phyloP scores from a whole-genome alignment of 139 green algal species.

The Klebsormidium nitens region DNA sequence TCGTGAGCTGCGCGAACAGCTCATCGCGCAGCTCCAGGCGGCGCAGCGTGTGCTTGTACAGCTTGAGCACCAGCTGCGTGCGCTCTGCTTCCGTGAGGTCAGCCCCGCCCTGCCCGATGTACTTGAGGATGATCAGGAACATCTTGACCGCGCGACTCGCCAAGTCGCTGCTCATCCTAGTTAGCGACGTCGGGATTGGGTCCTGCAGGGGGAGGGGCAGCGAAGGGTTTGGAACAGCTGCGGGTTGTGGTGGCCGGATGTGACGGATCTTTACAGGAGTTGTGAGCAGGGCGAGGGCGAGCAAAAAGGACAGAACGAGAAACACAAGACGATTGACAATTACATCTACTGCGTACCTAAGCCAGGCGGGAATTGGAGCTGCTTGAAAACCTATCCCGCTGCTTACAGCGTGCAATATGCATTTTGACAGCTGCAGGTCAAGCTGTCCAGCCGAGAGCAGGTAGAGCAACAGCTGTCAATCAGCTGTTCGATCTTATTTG shows the following conservation, averaged over 20 bases:
- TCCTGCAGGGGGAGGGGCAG: slow-evolving; percentile 35
- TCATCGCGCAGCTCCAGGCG: slow-evolving; percentile 87
- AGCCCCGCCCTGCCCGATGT: slow-evolving; percentile 53
- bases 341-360: background rate
- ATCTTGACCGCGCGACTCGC: slow-evolving; percentile 79
- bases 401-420: too few species aligned
- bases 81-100: slow-evolving; percentile 15
- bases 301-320: background rate
- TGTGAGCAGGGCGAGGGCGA: background rate
- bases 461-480: too few species aligned
- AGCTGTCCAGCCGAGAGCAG: too few species aligned
- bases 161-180: slow-evolving; percentile 76
- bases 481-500: too few species aligned
- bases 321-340: background rate
- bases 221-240: background rate
- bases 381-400: background rate
- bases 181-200: slow-evolving; percentile 75
- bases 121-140: slow-evolving; percentile 74
- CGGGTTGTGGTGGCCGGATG: too few species aligned
- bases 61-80: slow-evolving; percentile 50
- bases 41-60: slow-evolving; percentile 83
- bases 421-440: too few species aligned
- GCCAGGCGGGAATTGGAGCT: background rate
- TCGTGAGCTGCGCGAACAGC: slow-evolving; percentile 80
- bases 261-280: too few species aligned